These are phyloP conservation scores for Serendipita indica DNA, from an alignment of 768 basidiomycete species.

Conservation along the genomic window DNA sequence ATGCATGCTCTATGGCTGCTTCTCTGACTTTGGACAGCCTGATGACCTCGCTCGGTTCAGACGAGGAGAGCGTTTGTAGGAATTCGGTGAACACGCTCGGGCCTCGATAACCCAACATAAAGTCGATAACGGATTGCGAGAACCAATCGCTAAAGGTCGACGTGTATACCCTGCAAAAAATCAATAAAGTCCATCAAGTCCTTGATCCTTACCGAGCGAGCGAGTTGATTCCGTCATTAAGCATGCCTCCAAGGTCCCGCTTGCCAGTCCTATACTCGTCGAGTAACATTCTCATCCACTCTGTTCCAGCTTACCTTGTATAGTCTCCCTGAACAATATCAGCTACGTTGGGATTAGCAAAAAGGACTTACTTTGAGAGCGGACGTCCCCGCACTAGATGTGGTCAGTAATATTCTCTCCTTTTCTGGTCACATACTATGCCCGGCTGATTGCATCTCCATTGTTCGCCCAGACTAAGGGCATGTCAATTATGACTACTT, in stretches of 20 bases:
- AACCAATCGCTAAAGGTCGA: slow-evolving; percentile 94
- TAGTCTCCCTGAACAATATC: slow-evolving; percentile 57
- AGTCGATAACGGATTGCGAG: slow-evolving; percentile 89
- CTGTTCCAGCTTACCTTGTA: slow-evolving; percentile 45
- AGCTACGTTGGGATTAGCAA: neutral
- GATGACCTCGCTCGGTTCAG: slow-evolving; percentile 84
- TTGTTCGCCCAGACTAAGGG: slow-evolving; percentile 89
- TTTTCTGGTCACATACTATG: slow-evolving; percentile 43
- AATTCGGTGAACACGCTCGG: slow-evolving; percentile 88
- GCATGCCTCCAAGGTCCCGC: slow-evolving; percentile 76
- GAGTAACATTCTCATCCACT: too few species aligned
- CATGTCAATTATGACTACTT: neutral
- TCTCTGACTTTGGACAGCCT: slow-evolving; percentile 77
- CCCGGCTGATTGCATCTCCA: slow-evolving; percentile 84
- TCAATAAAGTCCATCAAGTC: too few species aligned
- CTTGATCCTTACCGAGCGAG: too few species aligned
- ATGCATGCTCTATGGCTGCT: slow-evolving; percentile 83
- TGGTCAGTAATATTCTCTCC: slow-evolving; percentile 7
- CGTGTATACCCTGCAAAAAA: slow-evolving; percentile 60
- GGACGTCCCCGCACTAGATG: slow-evolving; percentile 74
- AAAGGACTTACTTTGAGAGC: slow-evolving; percentile 64
- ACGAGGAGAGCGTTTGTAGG: slow-evolving; percentile 68
- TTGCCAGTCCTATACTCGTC: slow-evolving; percentile 72
- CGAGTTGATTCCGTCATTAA: slow-evolving; percentile 94
- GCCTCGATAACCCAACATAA: slow-evolving; percentile 76